A percentile compares a stretch with the other conserved stretches of the same genome.
Evolutionary conservation across 805 yeast species (phyloP).

Genomic region (Candida qinlingensis): DNA sequence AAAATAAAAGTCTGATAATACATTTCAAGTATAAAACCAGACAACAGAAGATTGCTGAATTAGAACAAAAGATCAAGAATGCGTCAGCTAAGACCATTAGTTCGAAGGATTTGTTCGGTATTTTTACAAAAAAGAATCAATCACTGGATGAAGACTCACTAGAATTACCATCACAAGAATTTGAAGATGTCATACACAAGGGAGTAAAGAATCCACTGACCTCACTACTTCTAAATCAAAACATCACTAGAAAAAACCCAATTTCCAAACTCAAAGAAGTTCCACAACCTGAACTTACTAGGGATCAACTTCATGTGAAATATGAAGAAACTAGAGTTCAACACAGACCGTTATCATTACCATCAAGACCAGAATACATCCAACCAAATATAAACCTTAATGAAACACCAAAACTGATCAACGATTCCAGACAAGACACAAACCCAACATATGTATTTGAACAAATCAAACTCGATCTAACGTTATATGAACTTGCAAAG

Average conservation of each 20-base stretch:
- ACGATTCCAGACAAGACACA: background rate
- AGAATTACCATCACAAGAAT: slow-evolving; percentile 5
- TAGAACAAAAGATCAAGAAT: slow-evolving; percentile 20
- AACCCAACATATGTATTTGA: background rate
- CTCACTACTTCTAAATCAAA: slow-evolving; percentile 6
- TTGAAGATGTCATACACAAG: background rate
- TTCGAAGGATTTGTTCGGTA: slow-evolving; percentile 16
- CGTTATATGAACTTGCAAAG: background rate
- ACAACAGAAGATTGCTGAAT: slow-evolving; percentile 12
- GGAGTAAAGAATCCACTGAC: background rate
- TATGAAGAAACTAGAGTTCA: slow-evolving; percentile 1
- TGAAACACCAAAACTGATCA: background rate
- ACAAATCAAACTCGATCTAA: background rate
- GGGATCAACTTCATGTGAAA: slow-evolving; percentile 14
- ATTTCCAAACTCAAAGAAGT: slow-evolving; percentile 20
- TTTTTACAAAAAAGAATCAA: slow-evolving; percentile 2
- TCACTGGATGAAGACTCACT: background rate
- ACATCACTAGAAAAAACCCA: slow-evolving; percentile 9
- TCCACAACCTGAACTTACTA: slow-evolving; percentile 8
- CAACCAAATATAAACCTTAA: slow-evolving; percentile 1
- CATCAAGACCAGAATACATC: background rate
- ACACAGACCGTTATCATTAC: slow-evolving; percentile 5
- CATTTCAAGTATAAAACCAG: slow-evolving; percentile 18
- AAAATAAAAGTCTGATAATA: slow-evolving; percentile 4
- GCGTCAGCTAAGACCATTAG: slow-evolving; percentile 12